A percentile compares a stretch with the other conserved stretches of the same genome.
Evolutionary conservation across 768 basidiomycete genomes (phyloP).

Genomic region (Mrakia frigida): DNA sequence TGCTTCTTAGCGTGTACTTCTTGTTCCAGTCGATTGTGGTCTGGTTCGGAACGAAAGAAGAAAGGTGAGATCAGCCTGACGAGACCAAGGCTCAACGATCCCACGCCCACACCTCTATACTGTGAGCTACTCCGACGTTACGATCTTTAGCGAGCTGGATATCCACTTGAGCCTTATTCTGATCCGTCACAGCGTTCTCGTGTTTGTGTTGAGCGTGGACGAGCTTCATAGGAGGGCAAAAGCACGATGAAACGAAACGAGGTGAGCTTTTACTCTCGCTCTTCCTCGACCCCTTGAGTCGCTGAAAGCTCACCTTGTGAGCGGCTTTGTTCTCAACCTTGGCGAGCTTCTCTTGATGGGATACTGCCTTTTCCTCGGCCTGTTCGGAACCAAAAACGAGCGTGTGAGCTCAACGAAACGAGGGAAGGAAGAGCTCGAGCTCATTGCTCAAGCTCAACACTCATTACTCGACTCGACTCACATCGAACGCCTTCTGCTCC

Average conservation of each 20-base stretch:
- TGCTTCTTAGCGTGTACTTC: background rate
- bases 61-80: background rate
- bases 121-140: too few species aligned
- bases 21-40: background rate
- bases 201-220: constrained; percentile 14
- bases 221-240: too few species aligned
- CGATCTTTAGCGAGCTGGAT: background rate
- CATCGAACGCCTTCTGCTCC: background rate
- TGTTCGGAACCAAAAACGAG: background rate
- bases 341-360: background rate
- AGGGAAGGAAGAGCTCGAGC: background rate
- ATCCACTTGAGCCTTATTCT: background rate
- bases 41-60: background rate
- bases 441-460: background rate
- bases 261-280: too few species aligned
- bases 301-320: constrained; percentile 6
- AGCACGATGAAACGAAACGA: too few species aligned
- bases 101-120: too few species aligned
- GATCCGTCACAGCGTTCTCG: background rate
- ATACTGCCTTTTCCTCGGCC: background rate
- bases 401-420: background rate
- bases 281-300: too few species aligned
- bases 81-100: too few species aligned
- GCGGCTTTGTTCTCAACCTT: constrained; percentile 6
- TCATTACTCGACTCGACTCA: background rate